phyloP scores from a whole-genome alignment of 2,329 filamentous ascomycete species.

The Ceratocystis ficicola region DNA sequence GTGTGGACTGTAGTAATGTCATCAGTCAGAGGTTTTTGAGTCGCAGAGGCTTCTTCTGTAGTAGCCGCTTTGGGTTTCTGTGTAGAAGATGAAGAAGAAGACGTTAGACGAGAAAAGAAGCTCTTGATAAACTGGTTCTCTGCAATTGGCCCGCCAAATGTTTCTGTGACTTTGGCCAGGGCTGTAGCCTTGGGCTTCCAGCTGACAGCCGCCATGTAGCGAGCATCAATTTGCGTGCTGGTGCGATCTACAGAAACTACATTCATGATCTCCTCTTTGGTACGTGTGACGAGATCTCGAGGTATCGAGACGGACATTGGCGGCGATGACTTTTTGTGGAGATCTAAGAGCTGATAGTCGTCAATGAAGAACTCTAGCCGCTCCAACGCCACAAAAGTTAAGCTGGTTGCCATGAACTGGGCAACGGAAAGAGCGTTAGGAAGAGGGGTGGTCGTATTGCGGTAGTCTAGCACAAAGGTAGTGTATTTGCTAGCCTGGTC shows the following conservation, averaged over 20 bases:
- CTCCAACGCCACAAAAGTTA: constrained; percentile 87
- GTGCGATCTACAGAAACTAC: constrained; percentile 69
- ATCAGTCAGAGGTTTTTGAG: constrained; percentile 52
- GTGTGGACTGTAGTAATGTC: constrained; percentile 59
- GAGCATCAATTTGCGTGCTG: constrained; percentile 82
- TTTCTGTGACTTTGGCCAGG: constrained; percentile 35
- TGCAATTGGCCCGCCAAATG: constrained; percentile 38
- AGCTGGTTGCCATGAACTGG: constrained; percentile 85
- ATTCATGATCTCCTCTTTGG: constrained; percentile 80
- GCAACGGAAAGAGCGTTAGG: constrained; percentile 76
- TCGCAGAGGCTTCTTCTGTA: constrained; percentile 40
- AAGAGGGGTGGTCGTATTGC: constrained; percentile 74
- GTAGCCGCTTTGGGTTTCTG: constrained; percentile 42
- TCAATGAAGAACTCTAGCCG: constrained; percentile 85
- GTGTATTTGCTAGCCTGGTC: constrained; percentile 59
- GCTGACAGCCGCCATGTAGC: constrained; percentile 75
- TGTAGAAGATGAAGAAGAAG: constrained; percentile 41
- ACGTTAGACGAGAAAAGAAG: constrained; percentile 65
- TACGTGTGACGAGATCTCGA: constrained; percentile 65
- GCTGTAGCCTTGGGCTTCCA: constrained; percentile 53
- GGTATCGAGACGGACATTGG: constrained; percentile 61
- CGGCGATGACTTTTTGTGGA: constrained; percentile 78
- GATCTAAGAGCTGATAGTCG: constrained; percentile 63
- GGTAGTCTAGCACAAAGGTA: constrained; percentile 88
- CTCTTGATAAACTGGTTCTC: constrained; percentile 55